Evolutionary conservation across 805 yeast species (phyloP).

Genomic region (Metschnikowia dekortorum): DNA sequence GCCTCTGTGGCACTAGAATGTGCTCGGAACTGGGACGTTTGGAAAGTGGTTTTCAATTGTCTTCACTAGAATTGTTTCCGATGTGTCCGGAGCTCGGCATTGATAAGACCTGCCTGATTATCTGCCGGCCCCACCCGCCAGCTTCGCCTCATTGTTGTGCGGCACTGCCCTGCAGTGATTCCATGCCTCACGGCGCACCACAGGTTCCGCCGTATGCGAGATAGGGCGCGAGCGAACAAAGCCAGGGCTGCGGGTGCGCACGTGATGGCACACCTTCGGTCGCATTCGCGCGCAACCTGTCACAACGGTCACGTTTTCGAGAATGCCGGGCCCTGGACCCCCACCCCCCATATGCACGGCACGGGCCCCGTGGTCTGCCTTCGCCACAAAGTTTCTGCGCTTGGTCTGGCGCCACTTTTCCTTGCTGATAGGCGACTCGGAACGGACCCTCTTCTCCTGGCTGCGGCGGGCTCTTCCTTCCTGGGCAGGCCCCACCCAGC

Average conservation of each 20-base stretch:
- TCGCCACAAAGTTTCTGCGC: too few species aligned
- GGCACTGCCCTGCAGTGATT: not conserved
- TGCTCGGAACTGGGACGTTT: too few species aligned
- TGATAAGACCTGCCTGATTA: too few species aligned
- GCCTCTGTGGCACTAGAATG: too few species aligned
- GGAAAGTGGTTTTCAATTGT: too few species aligned
- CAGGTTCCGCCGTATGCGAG: conserved; percentile 1
- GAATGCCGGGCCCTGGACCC: not conserved
- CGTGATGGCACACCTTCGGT: not conserved
- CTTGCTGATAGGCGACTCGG: too few species aligned
- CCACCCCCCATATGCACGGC: not conserved
- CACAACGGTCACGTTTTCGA: conserved; percentile 4
- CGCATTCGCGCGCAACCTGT: conserved; percentile 1
- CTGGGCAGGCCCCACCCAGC: not conserved
- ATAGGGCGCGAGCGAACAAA: conserved; percentile 2
- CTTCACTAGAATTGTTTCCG: too few species aligned
- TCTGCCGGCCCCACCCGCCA: too few species aligned
- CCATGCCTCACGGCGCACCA: not conserved
- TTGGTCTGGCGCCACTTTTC: too few species aligned
- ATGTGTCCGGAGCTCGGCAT: too few species aligned
- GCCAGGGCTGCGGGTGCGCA: conserved; percentile 4
- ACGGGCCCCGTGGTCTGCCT: too few species aligned
- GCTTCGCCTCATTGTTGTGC: not conserved
- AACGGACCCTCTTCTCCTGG: not conserved
- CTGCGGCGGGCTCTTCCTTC: too few species aligned